A percentile compares a stretch with the other conserved stretches of the same genome.
These are phyloP conservation scores for Geotrichum macrosporum DNA, from an alignment of 1,139 yeast genomes.

Conservation along the genomic window DNA sequence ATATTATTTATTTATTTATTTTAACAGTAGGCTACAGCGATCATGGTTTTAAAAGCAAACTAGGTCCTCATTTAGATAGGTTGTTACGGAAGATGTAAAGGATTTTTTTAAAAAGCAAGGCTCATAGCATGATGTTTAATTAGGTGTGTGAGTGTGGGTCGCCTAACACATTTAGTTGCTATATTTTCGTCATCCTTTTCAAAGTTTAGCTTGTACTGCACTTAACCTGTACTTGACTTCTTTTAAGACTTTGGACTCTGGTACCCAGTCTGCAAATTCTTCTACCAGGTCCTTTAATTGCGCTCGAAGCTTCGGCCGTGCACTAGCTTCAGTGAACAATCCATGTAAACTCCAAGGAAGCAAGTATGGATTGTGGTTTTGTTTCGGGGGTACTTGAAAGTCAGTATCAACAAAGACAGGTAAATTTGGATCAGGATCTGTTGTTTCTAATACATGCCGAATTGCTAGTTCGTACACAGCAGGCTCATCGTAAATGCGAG, in stretches of 20 bases:
- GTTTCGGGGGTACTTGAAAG: constrained; percentile 37
- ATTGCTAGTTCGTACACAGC: constrained; percentile 80
- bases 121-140: too few species aligned
- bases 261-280: constrained; percentile 80
- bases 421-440: constrained; percentile 43
- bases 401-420: constrained; percentile 29
- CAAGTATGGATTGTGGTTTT: constrained; percentile 69
- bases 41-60: too few species aligned
- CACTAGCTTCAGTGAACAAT: constrained; percentile 51
- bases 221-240: constrained; percentile 79
- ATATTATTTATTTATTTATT: too few species aligned
- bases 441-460: constrained; percentile 70
- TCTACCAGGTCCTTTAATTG: constrained; percentile 59
- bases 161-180: neutral
- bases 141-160: too few species aligned
- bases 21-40: too few species aligned
- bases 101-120: too few species aligned
- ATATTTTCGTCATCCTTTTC: neutral
- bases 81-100: too few species aligned
- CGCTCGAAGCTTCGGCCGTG: constrained; percentile 40
- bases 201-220: constrained; percentile 45
- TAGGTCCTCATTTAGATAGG: too few species aligned
- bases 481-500: constrained; percentile 79
- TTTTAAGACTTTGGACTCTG: constrained; percentile 72
- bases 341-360: constrained; percentile 94